Evolutionary conservation across 306 rosid genomes (phyloP), one percentile per base, ranked within the genome.

Genomic region (Dalbergia cochinchinensis): DNA sequence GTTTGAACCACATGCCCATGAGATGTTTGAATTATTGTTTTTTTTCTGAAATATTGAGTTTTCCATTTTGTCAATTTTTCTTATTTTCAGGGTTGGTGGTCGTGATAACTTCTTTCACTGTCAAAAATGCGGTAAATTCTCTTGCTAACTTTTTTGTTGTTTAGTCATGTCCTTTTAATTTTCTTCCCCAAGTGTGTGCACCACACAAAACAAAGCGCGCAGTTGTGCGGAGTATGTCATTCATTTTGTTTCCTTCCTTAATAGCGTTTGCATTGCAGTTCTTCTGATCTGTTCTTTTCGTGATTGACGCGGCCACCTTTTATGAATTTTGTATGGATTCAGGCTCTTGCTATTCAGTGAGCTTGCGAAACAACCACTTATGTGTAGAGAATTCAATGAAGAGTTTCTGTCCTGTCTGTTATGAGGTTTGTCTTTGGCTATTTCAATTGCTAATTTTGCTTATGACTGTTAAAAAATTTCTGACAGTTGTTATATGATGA

Each of bases 311-410:
- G 53, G n/a, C 11, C 33, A 5, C 57, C 20, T 57, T 61, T 59
- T 64, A 12, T 48, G 67, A 12, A 44, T 66, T 37, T 55, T 58
- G 45, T 59, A 41, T 85, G 80, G 53, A 48, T 69, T 15, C 74
- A 90, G 93, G 93, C 31, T 87, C 95, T 50, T 92, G 95, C 88
- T 90, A 90, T 83, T 13, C 83, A 20, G 51, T 77, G 73, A 8
- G 6, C 9, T 67, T 90, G 69, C 90, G 67, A 26, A 78, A 85
- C 85, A 92, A 89, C 72, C 97, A 92, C 89, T 16, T 14, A 4
- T 92, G 97, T 76, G 89, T 92, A 33, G 91, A 92, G 64, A 80
- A 90, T 82, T 92, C 95, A n/a, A 89, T 90, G 95, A 90, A 89
- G 88, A 86, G 58, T 68, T 81, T 14, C 68, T 92, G 97, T 78